Evolutionary conservation across 768 basidiomycete species (phyloP).

Genomic region (Tylopilus plumbeoviolaceoides): DNA sequence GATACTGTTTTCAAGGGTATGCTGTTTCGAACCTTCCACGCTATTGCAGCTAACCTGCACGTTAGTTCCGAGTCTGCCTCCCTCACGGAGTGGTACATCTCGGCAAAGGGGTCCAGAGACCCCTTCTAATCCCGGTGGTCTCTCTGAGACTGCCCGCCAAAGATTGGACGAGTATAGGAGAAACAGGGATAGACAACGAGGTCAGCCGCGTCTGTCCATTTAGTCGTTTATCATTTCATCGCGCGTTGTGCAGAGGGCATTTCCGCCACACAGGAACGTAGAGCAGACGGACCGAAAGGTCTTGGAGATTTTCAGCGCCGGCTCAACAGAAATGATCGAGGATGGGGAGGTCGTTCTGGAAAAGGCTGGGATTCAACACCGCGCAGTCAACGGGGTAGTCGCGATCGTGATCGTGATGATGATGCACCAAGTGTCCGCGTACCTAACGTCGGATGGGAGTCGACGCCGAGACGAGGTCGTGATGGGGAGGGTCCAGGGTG

Average conservation of each 20-base stretch:
- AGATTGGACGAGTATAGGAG: no score
- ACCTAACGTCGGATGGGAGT: no score
- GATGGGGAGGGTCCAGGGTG: slow-evolving; percentile 60
- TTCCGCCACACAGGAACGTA: slow-evolving; percentile 56
- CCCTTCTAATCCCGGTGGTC: no score
- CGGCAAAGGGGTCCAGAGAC: no score
- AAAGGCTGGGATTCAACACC: no score
- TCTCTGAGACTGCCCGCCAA: no score
- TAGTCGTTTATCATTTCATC: not conserved
- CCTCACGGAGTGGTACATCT: no score
- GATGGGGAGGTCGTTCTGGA: slow-evolving; percentile 38
- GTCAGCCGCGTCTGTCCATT: slow-evolving; percentile 30
- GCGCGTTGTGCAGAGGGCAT: no score
- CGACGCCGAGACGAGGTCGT: no score
- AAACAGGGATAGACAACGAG: slow-evolving; percentile 62
- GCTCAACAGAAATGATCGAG: no score
- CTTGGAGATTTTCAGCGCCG: no score
- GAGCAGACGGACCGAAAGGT: slow-evolving; percentile 64
- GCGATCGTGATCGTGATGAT: slow-evolving; percentile 36
- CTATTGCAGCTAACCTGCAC: not conserved
- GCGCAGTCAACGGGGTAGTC: slow-evolving; percentile 47
- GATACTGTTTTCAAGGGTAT: slow-evolving; percentile 87
- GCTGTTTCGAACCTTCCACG: slow-evolving; percentile 6
- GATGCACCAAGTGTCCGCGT: slow-evolving; percentile 84
- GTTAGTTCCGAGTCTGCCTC: slow-evolving; percentile 77